Percentiles rank a stretch among this genome's conserved stretches.
Evolutionary conservation across 2,329 filamentous ascomycete genomes (phyloP).

Genomic region (Ophiocordyceps sinensis): DNA sequence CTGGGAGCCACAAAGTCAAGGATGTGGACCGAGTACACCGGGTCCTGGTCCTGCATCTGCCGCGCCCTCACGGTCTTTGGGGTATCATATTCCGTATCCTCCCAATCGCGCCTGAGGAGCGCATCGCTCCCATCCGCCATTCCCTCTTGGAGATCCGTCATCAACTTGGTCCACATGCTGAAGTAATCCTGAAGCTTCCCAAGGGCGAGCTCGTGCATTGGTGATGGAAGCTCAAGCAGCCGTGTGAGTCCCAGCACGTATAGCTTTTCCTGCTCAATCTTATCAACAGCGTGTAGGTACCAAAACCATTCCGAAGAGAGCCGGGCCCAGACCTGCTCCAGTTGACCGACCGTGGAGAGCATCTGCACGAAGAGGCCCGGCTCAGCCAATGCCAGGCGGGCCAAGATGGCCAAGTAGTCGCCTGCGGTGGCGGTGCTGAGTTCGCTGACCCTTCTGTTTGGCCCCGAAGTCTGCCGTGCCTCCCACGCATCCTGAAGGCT

Average conservation of each 20-base stretch:
- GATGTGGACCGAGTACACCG: constrained; percentile 51
- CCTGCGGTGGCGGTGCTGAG: constrained; percentile 66
- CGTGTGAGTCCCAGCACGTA: constrained; percentile 59
- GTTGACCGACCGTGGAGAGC: constrained; percentile 29
- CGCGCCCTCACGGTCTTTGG: constrained; percentile 39
- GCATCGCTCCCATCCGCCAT: constrained; percentile 35
- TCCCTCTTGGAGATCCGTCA: constrained; percentile 51
- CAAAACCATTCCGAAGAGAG: constrained; percentile 51
- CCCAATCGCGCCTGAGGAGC: constrained; percentile 30
- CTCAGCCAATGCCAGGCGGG: constrained; percentile 61
- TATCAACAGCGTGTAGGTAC: constrained; percentile 53
- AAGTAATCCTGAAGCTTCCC: constrained; percentile 57
- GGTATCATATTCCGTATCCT: constrained; percentile 38
- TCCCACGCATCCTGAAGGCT: constrained; percentile 55
- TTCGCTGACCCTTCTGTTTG: constrained; percentile 52
- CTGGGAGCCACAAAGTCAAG: constrained; percentile 49
- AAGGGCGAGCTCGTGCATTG: constrained; percentile 43
- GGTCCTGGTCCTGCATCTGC: constrained; percentile 42
- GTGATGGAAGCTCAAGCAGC: constrained; percentile 48
- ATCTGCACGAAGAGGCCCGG: constrained; percentile 52
- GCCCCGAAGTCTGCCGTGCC: constrained; percentile 69
- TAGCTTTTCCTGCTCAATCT: constrained; percentile 53
- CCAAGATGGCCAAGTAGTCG: constrained; percentile 73
- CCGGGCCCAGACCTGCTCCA: constrained; percentile 44
- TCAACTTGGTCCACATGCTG: constrained; percentile 57